Evolutionary conservation across 2,329 filamentous ascomycete species (phyloP).

Genomic region (Xylaria sp.): DNA sequence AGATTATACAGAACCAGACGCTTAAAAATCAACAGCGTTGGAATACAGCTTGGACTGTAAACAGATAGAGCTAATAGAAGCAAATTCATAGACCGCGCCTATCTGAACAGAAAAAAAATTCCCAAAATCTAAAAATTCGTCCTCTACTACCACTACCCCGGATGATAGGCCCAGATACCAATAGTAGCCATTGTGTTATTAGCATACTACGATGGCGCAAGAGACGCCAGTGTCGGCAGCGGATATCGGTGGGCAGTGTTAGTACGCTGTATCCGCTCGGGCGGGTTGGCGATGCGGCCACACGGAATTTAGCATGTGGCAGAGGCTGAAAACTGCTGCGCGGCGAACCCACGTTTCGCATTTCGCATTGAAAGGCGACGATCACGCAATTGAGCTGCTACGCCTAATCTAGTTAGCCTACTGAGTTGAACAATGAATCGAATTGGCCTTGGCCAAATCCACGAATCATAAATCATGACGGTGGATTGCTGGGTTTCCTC

Average conservation of each 20-base stretch:
- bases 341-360: conserved; percentile 17
- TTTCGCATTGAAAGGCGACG: conserved; percentile 31
- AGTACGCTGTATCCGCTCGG: conserved; percentile 30
- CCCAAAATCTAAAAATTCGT: conserved; percentile 26
- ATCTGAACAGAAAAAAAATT: conserved; percentile 12
- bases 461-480: conserved; percentile 17
- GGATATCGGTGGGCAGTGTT: conserved; percentile 35
- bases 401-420: conserved; percentile 18
- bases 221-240: conserved; percentile 36
- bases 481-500: conserved; percentile 8
- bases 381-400: conserved; percentile 40
- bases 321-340: conserved; percentile 28
- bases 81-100: conserved; percentile 24
- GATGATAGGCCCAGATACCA: conserved; percentile 42
- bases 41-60: conserved; percentile 12
- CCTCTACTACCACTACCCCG: conserved; percentile 42
- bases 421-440: background rate
- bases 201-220: conserved; percentile 36
- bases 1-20: conserved; percentile 21
- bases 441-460: conserved; percentile 6
- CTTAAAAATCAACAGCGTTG: conserved; percentile 22
- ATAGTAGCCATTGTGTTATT: conserved; percentile 43
- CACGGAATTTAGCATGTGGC: conserved; percentile 28
- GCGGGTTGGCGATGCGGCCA: conserved; percentile 35
- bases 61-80: conserved; percentile 16